These are phyloP conservation scores for Pythium periplocum DNA, from an alignment of 352 stramenopile genomes.

Conservation along the genomic window DNA sequence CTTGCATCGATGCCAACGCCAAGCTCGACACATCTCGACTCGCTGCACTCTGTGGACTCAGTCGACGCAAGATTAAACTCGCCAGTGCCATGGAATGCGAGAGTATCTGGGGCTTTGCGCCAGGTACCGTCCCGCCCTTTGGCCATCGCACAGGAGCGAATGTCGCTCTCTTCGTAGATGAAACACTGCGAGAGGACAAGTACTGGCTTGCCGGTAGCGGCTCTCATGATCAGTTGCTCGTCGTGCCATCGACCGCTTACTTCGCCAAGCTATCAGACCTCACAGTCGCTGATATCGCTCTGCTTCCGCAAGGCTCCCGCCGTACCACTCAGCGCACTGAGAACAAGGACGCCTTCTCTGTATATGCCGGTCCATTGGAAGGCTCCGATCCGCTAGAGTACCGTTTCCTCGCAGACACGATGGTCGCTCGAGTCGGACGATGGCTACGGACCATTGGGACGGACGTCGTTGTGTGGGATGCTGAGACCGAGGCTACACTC, in stretches of 20 bases:
- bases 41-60: conserved; percentile 39
- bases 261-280: conserved; percentile 36
- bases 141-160: conserved; percentile 19
- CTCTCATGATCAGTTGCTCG: conserved; percentile 35
- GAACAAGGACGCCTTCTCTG: not conserved
- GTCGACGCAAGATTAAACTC: conserved; percentile 62
- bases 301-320: conserved; percentile 10
- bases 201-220: conserved; percentile 46
- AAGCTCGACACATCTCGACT: conserved; percentile 61
- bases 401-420: conserved; percentile 73
- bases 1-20: conserved; percentile 46
- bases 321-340: not conserved
- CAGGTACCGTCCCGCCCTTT: conserved; percentile 61
- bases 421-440: conserved; percentile 65
- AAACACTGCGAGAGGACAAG: conserved; percentile 24
- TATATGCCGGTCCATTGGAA: not conserved
- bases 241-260: conserved; percentile 31
- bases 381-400: conserved; percentile 18
- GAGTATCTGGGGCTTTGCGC: conserved; percentile 53
- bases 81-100: conserved; percentile 52
- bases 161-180: conserved; percentile 38
- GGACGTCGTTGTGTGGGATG: conserved; percentile 67
- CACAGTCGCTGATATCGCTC: conserved; percentile 30
- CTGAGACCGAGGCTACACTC: conserved; percentile 8
- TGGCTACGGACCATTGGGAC: conserved; percentile 76